A percentile compares a stretch with the other conserved stretches of the same genome.
phyloP scores from a whole-genome alignment of 176 grass and related monocot species.

The Cenchrus americanus region DNA sequence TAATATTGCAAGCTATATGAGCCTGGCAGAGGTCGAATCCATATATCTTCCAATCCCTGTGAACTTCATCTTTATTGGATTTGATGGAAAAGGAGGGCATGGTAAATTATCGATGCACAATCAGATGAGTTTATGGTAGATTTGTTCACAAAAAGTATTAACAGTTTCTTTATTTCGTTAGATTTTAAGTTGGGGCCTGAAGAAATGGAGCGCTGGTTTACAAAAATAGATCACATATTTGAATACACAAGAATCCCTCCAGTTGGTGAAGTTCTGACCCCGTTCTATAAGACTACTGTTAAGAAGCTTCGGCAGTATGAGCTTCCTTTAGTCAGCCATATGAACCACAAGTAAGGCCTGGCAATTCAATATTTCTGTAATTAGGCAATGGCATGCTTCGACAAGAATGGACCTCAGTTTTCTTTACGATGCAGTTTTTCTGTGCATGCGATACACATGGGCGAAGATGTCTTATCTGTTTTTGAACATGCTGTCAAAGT shows the following conservation, averaged over 20 bases:
- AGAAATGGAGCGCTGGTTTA: slow-evolving; percentile 92
- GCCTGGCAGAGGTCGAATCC: slow-evolving; percentile 76
- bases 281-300: slow-evolving; percentile 83
- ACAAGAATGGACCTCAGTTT: slow-evolving; percentile 26
- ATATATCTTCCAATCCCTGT: slow-evolving; percentile 89
- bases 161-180: slow-evolving; percentile 32
- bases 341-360: slow-evolving; percentile 82
- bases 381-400: slow-evolving; percentile 13
- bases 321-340: slow-evolving; percentile 86
- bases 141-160: slow-evolving; percentile 37
- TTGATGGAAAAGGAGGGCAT: slow-evolving; percentile 94
- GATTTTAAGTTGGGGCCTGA: slow-evolving; percentile 82
- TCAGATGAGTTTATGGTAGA: slow-evolving; percentile 1
- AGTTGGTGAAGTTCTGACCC: slow-evolving; percentile 83
- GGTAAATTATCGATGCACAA: slow-evolving; percentile 52
- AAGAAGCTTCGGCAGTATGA: slow-evolving; percentile 83
- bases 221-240: slow-evolving; percentile 96
- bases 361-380: slow-evolving; percentile 31
- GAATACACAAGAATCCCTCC: slow-evolving; percentile 91
- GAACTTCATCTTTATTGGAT: slow-evolving; percentile 96
- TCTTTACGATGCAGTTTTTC: slow-evolving; percentile 71
- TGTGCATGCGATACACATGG: slow-evolving; percentile 84
- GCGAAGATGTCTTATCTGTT: slow-evolving; percentile 85
- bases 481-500: slow-evolving; percentile 87
- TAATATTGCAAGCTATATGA: slow-evolving; percentile 82